A percentile compares a stretch with the other conserved stretches of the same genome.
phyloP scores from a whole-genome alignment of 1,139 yeast genomes.

The Geotrichum klebahnii region DNA sequence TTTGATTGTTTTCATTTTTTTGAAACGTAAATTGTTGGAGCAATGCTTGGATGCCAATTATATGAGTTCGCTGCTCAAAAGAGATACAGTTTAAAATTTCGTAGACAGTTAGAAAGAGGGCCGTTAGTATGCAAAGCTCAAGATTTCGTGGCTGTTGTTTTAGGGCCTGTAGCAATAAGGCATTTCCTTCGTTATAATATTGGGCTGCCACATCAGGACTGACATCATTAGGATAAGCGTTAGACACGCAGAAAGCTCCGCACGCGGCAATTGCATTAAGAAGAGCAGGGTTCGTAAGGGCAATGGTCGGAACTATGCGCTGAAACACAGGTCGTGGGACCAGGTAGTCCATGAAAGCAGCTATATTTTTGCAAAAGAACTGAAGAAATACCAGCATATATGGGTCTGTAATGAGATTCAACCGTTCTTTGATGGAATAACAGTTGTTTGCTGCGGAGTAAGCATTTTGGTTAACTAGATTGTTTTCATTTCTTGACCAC shows the following conservation, averaged over 20 bases:
- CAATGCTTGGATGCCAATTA: slow-evolving; percentile 13
- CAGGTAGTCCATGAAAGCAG: slow-evolving; percentile 20
- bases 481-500: neutral
- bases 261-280: slow-evolving; percentile 21
- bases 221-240: slow-evolving; percentile 15
- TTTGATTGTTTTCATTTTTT: slow-evolving; percentile 4
- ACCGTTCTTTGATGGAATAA: slow-evolving; percentile 1
- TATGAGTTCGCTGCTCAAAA: slow-evolving; percentile 13
- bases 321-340: slow-evolving; percentile 20
- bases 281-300: slow-evolving; percentile 19
- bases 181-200: slow-evolving; percentile 16
- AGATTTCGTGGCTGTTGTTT: slow-evolving; percentile 14
- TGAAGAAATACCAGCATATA: slow-evolving; percentile 9
- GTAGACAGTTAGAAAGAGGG: slow-evolving; percentile 11
- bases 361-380: slow-evolving; percentile 17
- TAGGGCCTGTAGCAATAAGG: slow-evolving; percentile 6
- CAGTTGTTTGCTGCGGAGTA: slow-evolving; percentile 10
- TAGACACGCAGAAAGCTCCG: slow-evolving; percentile 15
- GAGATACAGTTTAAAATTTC: slow-evolving; percentile 15
- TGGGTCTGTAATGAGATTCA: slow-evolving; percentile 13
- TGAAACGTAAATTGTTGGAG: slow-evolving; percentile 13
- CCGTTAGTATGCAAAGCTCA: slow-evolving; percentile 18
- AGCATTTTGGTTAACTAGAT: slow-evolving; percentile 7
- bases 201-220: slow-evolving; percentile 6
- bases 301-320: slow-evolving; percentile 19